Base-by-base conservation (phyloP, 495 filamentous ascomycete genomes). In the Xylaria bambusicola region DNA sequence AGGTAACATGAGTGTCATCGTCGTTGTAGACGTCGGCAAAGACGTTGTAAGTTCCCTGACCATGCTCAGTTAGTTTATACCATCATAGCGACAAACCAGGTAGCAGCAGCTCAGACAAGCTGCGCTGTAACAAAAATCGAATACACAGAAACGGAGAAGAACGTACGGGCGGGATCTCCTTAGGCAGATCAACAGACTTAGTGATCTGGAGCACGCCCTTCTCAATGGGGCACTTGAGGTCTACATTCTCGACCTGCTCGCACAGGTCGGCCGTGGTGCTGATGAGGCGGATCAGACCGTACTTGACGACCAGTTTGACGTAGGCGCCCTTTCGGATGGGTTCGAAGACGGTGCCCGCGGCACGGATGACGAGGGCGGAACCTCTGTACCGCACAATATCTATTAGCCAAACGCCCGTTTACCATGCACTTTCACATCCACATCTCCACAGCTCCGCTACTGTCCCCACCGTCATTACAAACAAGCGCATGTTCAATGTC, bases 221-320 rank as follows among this genome's bases (percentile, higher is more conserved):
- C 71, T 91, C 76, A 56, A 99, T 81, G 49, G 94, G 94, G 73
- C 94, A 99, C 57, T 90, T 75, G 45, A 97, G 78, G 64, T 97
- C 92, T 12, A 97, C 90, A 52, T 96, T 91, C 65, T 81, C 74
- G 57, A 96, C 84, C 73, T 96, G 84, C 20, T 97, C 88, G 76
- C 94, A 99, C 12, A 98, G 82, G 70, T 96, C 87, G 65, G 87
- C 84, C 56, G 74, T 77, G 55, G 89, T 87, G 65, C 83, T 88
- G 73, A 99, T 83, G 56, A 99, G 80, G 47, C 86, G 89, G 70
- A 99, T 97, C 65, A 96, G 77, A 62, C 91, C 94, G 71, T 93
- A 99, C 73, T 96, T 97, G 76, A 98, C 93, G 56, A 86, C 80
- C 29, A 99, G 71, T 27, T 86, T 78, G 33, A 97, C 86, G 57